Conservation (phyloP, 148 eudicot species). For the Euryodendron excelsum region DNA sequence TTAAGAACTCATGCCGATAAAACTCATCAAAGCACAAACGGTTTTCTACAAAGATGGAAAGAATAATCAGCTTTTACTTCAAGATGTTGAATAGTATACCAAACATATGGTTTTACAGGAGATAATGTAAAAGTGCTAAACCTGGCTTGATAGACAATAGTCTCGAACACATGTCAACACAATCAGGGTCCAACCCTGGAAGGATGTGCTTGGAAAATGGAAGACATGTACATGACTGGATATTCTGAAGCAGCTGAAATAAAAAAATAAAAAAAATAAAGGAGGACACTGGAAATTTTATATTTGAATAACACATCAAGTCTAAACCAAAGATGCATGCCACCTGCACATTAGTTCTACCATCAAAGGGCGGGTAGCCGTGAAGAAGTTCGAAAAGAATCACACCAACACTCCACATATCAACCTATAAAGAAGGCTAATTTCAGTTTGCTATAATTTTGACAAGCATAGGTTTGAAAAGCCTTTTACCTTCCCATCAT, state of each 20-base stretch:
- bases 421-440: slow-evolving; percentile 31
- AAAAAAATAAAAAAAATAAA: not conserved
- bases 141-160: slow-evolving; percentile 45
- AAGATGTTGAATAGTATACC: not conserved
- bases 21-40: slow-evolving; percentile 43
- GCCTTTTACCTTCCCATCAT: slow-evolving; percentile 38
- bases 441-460: not conserved
- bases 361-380: slow-evolving; percentile 46
- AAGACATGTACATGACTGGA: slow-evolving; percentile 31
- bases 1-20: slow-evolving; percentile 36
- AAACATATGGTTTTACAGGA: not conserved
- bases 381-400: slow-evolving; percentile 55
- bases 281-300: not conserved
- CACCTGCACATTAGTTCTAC: slow-evolving; percentile 56
- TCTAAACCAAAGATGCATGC: slow-evolving; percentile 4
- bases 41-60: slow-evolving; percentile 26
- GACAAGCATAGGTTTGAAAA: not conserved
- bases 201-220: slow-evolving; percentile 41
- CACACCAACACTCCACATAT: slow-evolving; percentile 53
- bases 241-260: slow-evolving; percentile 43
- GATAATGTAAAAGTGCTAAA: slow-evolving; percentile 12
- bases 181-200: slow-evolving; percentile 37
- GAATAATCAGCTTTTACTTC: not conserved
- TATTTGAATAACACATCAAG: not conserved
- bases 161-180: slow-evolving; percentile 46